phyloP scores from a whole-genome alignment of 202 grass and related monocot species.

The Carex arenaria region DNA sequence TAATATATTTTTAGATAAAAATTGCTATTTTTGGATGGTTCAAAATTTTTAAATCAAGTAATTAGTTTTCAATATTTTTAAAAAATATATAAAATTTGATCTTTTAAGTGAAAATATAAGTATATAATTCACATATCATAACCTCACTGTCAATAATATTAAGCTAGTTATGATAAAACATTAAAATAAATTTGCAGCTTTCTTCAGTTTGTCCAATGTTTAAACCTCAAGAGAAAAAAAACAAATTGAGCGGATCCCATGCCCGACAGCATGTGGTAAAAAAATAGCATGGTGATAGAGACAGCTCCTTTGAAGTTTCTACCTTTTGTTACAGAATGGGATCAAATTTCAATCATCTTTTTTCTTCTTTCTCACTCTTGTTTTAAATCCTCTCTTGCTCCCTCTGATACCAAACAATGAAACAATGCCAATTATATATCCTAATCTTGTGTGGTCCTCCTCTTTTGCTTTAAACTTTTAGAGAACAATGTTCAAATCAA shows the following conservation, averaged over 20 bases:
- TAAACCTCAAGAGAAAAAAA: not conserved
- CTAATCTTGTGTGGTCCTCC: not conserved
- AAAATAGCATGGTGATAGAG: constrained; percentile 14
- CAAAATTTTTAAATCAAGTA: too few relatives aligned
- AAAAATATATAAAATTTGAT: too few relatives aligned
- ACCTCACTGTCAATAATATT: too few relatives aligned
- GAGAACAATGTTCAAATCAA: not conserved
- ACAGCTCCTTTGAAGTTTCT: constrained; percentile 14
- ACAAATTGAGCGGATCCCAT: not conserved
- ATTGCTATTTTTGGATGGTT: too few relatives aligned
- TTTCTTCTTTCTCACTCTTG: constrained; percentile 12
- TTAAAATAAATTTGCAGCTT: too few relatives aligned
- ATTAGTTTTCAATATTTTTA: too few relatives aligned
- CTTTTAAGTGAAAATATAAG: too few relatives aligned
- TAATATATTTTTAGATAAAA: too few relatives aligned
- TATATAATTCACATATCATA: too few relatives aligned
- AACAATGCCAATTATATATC: not conserved
- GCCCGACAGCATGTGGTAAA: constrained; percentile 19
- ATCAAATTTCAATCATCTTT: constrained; percentile 3
- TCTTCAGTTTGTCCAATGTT: too few relatives aligned
- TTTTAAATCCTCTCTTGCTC: not conserved
- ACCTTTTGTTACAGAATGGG: not conserved
- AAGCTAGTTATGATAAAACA: too few relatives aligned
- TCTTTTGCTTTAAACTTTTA: not conserved
- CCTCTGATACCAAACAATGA: constrained; percentile 2